Evolutionary conservation across 140 eudicot genomes (phyloP).

Genomic region (Flaveria floridana): DNA sequence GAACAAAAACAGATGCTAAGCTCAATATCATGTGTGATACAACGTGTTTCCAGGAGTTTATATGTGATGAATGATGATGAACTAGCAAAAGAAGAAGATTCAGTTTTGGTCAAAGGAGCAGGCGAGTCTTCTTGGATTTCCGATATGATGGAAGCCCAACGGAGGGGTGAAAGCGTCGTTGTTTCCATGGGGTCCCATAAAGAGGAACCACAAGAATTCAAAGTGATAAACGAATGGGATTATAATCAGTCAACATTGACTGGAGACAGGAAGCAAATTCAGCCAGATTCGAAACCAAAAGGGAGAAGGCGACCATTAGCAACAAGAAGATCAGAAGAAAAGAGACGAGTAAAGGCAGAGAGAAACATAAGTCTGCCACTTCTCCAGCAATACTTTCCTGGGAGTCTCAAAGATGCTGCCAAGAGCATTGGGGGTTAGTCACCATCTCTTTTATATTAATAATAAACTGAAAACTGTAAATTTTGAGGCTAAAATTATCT

Average conservation of each 20-base stretch:
- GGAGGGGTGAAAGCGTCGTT: conserved; percentile 52
- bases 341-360: conserved; percentile 45
- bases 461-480: neutral
- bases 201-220: conserved; percentile 61
- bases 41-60: conserved; percentile 36
- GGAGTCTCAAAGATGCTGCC: conserved; percentile 77
- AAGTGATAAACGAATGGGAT: conserved; percentile 37
- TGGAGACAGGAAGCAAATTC: conserved; percentile 26
- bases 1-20: conserved; percentile 44
- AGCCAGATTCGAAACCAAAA: conserved; percentile 42
- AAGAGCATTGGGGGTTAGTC: conserved; percentile 59
- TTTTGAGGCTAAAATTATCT: neutral
- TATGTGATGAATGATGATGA: conserved; percentile 43
- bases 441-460: conserved; percentile 27
- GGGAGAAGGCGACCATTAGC: conserved; percentile 34
- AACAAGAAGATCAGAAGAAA: conserved; percentile 39
- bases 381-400: conserved; percentile 67
- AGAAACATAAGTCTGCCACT: conserved; percentile 54
- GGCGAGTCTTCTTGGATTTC: conserved; percentile 47
- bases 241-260: conserved; percentile 26
- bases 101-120: conserved; percentile 24
- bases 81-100: conserved; percentile 32
- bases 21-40: conserved; percentile 42
- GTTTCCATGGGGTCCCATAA: conserved; percentile 49
- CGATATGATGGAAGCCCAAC: conserved; percentile 51